Conservation (phyloP, 805 yeast genomes). For the Yamadazyma kitorensis region DNA sequence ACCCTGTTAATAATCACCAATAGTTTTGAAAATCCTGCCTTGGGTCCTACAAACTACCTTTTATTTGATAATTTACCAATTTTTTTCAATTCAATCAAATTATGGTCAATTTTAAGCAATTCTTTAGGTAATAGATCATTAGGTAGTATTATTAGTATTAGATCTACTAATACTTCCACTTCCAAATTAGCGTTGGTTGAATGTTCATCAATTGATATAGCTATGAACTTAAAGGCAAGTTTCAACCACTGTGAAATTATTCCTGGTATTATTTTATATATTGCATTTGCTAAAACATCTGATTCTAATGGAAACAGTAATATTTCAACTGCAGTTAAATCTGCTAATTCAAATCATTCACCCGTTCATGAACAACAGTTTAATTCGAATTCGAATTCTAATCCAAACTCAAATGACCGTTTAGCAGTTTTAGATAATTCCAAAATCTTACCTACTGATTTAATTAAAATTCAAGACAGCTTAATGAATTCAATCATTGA, state of each 20-base stretch:
- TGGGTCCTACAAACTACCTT: conserved; percentile 76
- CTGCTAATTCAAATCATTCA: background rate
- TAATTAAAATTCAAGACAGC: conserved; percentile 20
- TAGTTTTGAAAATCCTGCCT: conserved; percentile 62
- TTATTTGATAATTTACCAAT: conserved; percentile 81
- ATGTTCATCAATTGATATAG: conserved; percentile 67
- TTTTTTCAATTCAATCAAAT: conserved; percentile 51
- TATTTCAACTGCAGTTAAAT: background rate
- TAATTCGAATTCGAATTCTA: background rate
- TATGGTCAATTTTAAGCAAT: conserved; percentile 23
- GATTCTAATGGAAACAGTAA: conserved; percentile 2
- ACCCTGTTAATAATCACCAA: conserved; percentile 61
- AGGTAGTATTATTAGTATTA: conserved; percentile 18
- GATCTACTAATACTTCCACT: conserved; percentile 16
- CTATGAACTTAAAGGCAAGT: conserved; percentile 73
- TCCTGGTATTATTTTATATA: conserved; percentile 72
- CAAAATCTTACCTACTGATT: conserved; percentile 17
- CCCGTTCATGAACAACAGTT: no score
- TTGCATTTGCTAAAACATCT: conserved; percentile 77
- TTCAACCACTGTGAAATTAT: conserved; percentile 80
- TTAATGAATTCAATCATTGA: conserved; percentile 17
- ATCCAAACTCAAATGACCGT: background rate
- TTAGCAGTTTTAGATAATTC: conserved; percentile 4
- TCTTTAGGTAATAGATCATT: conserved; percentile 16
- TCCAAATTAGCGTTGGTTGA: conserved; percentile 52